Conservation (phyloP, 768 basidiomycete genomes). For the Hypholoma sublateritium region DNA sequence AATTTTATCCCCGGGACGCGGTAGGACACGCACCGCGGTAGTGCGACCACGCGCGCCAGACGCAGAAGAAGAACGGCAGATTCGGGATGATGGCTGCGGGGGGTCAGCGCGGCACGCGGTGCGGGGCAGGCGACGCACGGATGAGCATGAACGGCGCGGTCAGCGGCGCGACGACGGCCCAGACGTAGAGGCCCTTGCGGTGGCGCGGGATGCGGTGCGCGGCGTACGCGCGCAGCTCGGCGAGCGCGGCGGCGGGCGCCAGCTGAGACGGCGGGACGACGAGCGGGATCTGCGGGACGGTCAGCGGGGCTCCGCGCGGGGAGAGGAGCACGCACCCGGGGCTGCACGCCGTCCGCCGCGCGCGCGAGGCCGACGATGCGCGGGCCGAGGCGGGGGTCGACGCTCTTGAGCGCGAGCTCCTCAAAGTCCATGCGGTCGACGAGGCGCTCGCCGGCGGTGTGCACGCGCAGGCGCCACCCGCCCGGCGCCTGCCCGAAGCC, state of each 20-base stretch:
- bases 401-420: slow-evolving; percentile 70
- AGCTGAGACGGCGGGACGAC: slow-evolving; percentile 54
- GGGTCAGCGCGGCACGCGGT: background rate
- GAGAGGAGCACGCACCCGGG: slow-evolving; percentile 9
- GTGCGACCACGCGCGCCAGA: slow-evolving; percentile 85
- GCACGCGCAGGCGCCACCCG: slow-evolving; percentile 73
- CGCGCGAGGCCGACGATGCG: slow-evolving; percentile 23
- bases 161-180: slow-evolving; percentile 66
- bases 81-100: slow-evolving; percentile 74
- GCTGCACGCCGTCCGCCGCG: slow-evolving; percentile 17
- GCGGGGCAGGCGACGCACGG: slow-evolving; percentile 47
- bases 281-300: slow-evolving; percentile 55
- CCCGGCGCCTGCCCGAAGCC: slow-evolving; percentile 67
- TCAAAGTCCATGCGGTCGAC: slow-evolving; percentile 78
- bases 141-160: slow-evolving; percentile 78
- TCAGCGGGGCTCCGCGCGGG: background rate
- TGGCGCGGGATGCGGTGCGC: slow-evolving; percentile 61
- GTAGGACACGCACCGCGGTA: slow-evolving; percentile 54
- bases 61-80: slow-evolving; percentile 82
- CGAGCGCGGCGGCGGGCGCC: slow-evolving; percentile 31
- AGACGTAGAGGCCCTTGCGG: slow-evolving; percentile 61
- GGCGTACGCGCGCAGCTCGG: slow-evolving; percentile 52
- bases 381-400: slow-evolving; percentile 74
- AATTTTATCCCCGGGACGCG: background rate
- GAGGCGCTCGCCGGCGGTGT: slow-evolving; percentile 63